A percentile compares a stretch with the other conserved stretches of the same genome.
These are phyloP conservation scores for Sherardia arvensis DNA, from an alignment of 257 asterid genomes.

Conservation along the genomic window DNA sequence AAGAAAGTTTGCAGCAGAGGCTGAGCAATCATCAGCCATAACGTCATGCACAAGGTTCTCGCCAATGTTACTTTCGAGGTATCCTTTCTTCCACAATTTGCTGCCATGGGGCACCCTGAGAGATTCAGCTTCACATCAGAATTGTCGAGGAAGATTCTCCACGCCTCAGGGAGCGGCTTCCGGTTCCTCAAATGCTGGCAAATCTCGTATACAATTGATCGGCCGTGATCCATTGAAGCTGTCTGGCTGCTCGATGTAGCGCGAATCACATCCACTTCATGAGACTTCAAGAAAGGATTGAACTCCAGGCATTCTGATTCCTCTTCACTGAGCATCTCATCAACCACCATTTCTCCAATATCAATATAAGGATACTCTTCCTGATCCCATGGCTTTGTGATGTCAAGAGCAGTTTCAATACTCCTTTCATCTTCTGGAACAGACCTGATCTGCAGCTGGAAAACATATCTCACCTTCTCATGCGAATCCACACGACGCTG, in stretches of 20 bases:
- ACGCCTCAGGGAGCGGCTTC: constrained; percentile 48
- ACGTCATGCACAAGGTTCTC: constrained; percentile 46
- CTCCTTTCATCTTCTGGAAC: constrained; percentile 37
- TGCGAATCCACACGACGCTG: constrained; percentile 29
- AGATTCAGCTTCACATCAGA: constrained; percentile 47
- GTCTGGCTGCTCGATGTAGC: constrained; percentile 55
- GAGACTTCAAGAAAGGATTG: constrained; percentile 42
- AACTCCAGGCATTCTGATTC: constrained; percentile 52
- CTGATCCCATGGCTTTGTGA: constrained; percentile 55
- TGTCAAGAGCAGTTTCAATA: constrained; percentile 40
- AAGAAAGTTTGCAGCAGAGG: constrained; percentile 47
- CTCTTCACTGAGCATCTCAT: constrained; percentile 27
- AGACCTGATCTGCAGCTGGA: constrained; percentile 42
- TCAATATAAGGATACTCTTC: constrained; percentile 37
- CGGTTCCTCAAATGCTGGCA: constrained; percentile 50
- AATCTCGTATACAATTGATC: constrained; percentile 46
- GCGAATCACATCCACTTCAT: constrained; percentile 42
- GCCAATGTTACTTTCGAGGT: constrained; percentile 32
- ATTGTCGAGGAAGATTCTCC: constrained; percentile 42
- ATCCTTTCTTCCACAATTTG: constrained; percentile 9
- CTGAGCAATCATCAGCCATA: constrained; percentile 43
- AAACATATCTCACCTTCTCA: constrained; percentile 29
- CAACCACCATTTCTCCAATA: constrained; percentile 37
- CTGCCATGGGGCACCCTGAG: constrained; percentile 48
- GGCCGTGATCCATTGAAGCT: constrained; percentile 61